Conservation (phyloP, 1,284 basidiomycete species). For the Ganoderma sinense region DNA sequence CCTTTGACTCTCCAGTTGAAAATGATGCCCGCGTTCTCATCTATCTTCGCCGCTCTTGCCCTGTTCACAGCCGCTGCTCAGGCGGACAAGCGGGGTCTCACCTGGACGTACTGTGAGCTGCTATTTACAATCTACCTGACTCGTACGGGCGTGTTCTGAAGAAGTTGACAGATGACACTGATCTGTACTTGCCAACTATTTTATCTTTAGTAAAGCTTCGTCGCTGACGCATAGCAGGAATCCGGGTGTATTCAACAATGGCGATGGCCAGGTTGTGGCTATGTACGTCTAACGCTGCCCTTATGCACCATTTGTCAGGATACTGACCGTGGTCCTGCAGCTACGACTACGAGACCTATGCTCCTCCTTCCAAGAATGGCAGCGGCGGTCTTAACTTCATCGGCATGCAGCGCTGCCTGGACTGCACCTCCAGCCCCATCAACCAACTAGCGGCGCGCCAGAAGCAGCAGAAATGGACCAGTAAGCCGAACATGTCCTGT, state of each 20-base stretch:
- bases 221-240: neutral
- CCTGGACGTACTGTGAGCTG: conserved; percentile 1
- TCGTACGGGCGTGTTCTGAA: neutral
- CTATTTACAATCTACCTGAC: neutral
- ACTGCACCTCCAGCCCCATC: conserved; percentile 6
- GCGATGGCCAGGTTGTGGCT: conserved; percentile 5
- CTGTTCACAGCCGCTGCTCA: neutral
- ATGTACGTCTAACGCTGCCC: neutral
- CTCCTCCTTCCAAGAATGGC: conserved; percentile 2
- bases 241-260: conserved; percentile 8
- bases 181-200: neutral
- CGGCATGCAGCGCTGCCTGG: conserved; percentile 8
- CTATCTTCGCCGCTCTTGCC: neutral
- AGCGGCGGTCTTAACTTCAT: neutral
- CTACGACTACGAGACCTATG: conserved; percentile 10
- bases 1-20: neutral
- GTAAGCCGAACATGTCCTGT: neutral
- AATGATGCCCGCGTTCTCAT: neutral
- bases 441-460: conserved; percentile 3
- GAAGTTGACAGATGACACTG: neutral
- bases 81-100: conserved; percentile 7
- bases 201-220: neutral
- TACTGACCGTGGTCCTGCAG: neutral
- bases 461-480: conserved; percentile 6
- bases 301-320: neutral